These are phyloP conservation scores for Botrytis paeoniae DNA, from an alignment of 2,329 filamentous ascomycete genomes.

Conservation along the genomic window DNA sequence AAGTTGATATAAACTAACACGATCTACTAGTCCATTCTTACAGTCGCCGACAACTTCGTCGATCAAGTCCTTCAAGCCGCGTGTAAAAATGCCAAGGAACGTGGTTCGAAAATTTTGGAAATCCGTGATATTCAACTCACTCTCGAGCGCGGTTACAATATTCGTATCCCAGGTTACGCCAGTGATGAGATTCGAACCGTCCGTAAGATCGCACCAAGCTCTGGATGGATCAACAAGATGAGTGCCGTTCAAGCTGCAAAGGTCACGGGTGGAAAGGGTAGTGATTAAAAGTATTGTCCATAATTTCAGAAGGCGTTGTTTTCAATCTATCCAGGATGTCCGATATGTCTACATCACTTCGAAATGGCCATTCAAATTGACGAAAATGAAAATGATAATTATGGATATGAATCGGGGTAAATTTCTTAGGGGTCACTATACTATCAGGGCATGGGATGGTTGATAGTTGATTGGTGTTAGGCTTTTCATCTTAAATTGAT, in stretches of 20 bases:
- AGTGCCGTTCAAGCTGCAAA: conserved; percentile 94
- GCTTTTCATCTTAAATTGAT: not conserved
- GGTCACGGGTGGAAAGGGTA: conserved; percentile 54
- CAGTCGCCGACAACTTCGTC: conserved; percentile 90
- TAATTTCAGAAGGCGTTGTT: not conserved
- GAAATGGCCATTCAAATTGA: not conserved
- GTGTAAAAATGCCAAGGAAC: conserved; percentile 89
- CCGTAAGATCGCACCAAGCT: conserved; percentile 83
- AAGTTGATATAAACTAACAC: conserved; percentile 16
- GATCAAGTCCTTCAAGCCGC: conserved; percentile 85
- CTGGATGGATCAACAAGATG: conserved; percentile 95
- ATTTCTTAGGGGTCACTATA: not conserved
- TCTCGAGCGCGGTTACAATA: conserved; percentile 82
- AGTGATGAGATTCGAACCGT: conserved; percentile 93
- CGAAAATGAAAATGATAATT: not conserved
- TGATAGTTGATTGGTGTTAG: not conserved
- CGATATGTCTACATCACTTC: not conserved
- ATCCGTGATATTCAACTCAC: conserved; percentile 82
- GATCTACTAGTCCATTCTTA: conserved; percentile 68
- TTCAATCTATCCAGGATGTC: not conserved
- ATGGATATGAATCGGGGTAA: not conserved
- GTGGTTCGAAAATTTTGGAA: conserved; percentile 85
- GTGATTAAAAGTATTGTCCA: conserved; percentile 26
- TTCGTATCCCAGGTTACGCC: conserved; percentile 89
- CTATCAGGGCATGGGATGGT: not conserved